These are phyloP conservation scores for Funneliformis mosseae DNA, from an alignment of 192 early-diverging fungal species.

Conservation along the genomic window DNA sequence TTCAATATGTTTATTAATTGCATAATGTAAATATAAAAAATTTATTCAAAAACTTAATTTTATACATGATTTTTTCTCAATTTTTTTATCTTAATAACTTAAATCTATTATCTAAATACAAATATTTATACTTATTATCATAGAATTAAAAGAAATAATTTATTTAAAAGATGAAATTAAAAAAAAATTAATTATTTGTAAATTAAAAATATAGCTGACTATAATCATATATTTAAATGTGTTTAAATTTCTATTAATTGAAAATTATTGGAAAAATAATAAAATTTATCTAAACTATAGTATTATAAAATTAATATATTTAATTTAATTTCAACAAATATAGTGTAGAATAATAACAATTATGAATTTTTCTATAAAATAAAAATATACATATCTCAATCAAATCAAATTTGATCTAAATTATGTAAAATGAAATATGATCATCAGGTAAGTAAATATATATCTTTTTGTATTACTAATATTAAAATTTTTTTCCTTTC, in stretches of 20 bases:
- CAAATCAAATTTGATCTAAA: conserved; percentile 11
- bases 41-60: too few relatives aligned
- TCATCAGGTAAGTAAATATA: too few relatives aligned
- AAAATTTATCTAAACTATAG: too few relatives aligned
- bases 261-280: conserved; percentile 1
- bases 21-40: too few relatives aligned
- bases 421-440: too few relatives aligned
- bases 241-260: conserved; percentile 26
- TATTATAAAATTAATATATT: conserved; percentile 33
- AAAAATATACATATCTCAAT: too few relatives aligned
- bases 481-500: too few relatives aligned
- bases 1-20: too few relatives aligned
- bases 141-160: neutral
- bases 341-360: neutral
- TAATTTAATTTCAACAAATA: conserved; percentile 34
- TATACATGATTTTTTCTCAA: too few relatives aligned
- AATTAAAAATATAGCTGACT: conserved; percentile 31
- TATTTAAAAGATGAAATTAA: conserved; percentile 7
- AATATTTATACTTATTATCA: conserved; percentile 32
- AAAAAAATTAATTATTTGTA: conserved; percentile 7
- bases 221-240: conserved; percentile 38
- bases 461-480: too few relatives aligned
- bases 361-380: too few relatives aligned
- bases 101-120: conserved; percentile 18
- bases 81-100: too few relatives aligned